Conservation (phyloP, 148 eudicot species). For the Beta vulgaris region DNA sequence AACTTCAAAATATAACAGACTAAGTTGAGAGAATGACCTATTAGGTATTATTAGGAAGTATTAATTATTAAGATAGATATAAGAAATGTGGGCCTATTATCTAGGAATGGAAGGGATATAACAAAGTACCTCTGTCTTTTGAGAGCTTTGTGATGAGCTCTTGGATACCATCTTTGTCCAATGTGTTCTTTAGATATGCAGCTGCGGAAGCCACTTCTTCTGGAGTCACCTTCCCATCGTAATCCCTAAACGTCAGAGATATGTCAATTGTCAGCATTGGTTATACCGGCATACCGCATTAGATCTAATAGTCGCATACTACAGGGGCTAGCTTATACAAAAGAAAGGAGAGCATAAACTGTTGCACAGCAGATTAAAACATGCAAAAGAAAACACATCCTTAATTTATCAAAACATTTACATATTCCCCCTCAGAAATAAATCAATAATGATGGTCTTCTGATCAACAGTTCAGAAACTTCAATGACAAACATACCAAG, state of each 20-base stretch:
- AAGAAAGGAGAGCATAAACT: neutral
- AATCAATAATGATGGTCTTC: neutral
- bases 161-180: conserved; percentile 72
- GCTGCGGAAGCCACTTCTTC: conserved; percentile 89
- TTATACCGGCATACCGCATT: neutral
- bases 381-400: neutral
- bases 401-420: neutral
- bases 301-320: neutral
- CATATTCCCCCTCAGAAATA: neutral
- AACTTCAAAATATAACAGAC: no score
- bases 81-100: neutral
- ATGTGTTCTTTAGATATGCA: conserved; percentile 61
- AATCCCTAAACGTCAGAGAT: conserved; percentile 41
- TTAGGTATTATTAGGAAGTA: neutral
- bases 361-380: neutral
- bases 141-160: conserved; percentile 71
- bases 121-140: conserved; percentile 61
- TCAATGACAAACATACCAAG: neutral
- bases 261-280: conserved; percentile 5
- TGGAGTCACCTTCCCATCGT: conserved; percentile 78
- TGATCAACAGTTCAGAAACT: neutral
- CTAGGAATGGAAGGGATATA: neutral
- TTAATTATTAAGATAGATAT: neutral
- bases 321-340: neutral
- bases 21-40: neutral